These are phyloP conservation scores for Stachybotrys echinatus DNA, from an alignment of 2,329 filamentous ascomycete species.

Conservation along the genomic window DNA sequence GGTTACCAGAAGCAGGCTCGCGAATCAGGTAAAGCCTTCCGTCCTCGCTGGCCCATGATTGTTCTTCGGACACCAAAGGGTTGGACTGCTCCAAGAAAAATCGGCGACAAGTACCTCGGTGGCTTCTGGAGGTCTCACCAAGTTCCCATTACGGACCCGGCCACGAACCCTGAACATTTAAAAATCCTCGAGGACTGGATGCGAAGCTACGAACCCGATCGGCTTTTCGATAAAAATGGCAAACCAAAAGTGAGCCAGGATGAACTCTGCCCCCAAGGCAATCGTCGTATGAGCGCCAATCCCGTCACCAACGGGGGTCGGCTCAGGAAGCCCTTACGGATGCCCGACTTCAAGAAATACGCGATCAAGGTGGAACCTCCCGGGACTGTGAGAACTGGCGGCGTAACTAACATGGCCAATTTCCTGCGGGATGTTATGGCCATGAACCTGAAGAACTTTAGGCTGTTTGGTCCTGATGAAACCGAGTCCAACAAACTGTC, in stretches of 20 bases:
- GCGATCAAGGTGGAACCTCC: conserved; percentile 56
- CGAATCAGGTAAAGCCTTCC: conserved; percentile 62
- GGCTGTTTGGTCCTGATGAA: conserved; percentile 74
- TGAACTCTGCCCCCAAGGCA: conserved; percentile 59
- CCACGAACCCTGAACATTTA: conserved; percentile 59
- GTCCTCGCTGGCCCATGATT: conserved; percentile 75
- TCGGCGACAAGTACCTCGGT: conserved; percentile 65
- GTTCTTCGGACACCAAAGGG: conserved; percentile 73
- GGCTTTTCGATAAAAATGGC: conserved; percentile 61
- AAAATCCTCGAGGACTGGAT: conserved; percentile 71
- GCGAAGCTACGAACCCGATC: conserved; percentile 68
- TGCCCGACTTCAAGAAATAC: conserved; percentile 68
- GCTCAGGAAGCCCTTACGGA: conserved; percentile 59
- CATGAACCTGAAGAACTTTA: conserved; percentile 62
- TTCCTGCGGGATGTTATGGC: conserved; percentile 65
- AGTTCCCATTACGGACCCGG: conserved; percentile 68
- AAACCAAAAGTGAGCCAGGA: conserved; percentile 58
- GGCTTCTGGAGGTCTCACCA: conserved; percentile 80
- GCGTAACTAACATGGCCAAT: conserved; percentile 65
- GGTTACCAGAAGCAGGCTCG: conserved; percentile 67
- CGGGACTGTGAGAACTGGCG: conserved; percentile 50
- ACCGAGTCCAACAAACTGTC: conserved; percentile 76
- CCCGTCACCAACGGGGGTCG: conserved; percentile 68
- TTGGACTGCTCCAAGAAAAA: conserved; percentile 69
- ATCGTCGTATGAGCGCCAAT: conserved; percentile 70